A percentile compares a stretch with the other conserved stretches of the same genome.
Evolutionary conservation across 768 basidiomycete genomes (phyloP).

Genomic region (Tricholoma flavovirens): DNA sequence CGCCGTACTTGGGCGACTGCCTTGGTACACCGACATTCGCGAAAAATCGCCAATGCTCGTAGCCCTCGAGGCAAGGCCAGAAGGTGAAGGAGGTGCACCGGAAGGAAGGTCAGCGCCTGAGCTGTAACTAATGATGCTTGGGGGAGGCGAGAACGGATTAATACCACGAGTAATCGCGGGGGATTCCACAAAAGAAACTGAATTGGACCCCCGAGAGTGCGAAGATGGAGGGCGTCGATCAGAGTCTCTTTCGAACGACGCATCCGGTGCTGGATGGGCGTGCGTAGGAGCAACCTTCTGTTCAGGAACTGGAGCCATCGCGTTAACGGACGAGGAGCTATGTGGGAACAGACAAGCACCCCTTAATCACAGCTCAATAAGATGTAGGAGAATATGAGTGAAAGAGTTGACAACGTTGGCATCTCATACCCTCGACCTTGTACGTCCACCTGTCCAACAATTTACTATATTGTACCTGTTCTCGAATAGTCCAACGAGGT

Average conservation of each 20-base stretch:
- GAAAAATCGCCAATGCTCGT: slow-evolving; percentile 40
- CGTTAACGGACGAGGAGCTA: background rate
- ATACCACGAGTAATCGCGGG: slow-evolving; percentile 35
- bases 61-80: slow-evolving; percentile 32
- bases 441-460: slow-evolving; percentile 14
- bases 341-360: slow-evolving; percentile 7
- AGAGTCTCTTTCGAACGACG: slow-evolving; percentile 25
- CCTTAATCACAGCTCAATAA: slow-evolving; percentile 9
- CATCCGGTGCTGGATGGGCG: slow-evolving; percentile 13
- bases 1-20: slow-evolving; percentile 29
- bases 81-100: slow-evolving; percentile 27
- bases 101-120: slow-evolving; percentile 26
- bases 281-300: slow-evolving; percentile 29
- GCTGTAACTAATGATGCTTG: slow-evolving; percentile 41
- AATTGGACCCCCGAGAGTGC: slow-evolving; percentile 31
- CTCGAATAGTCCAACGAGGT: slow-evolving; percentile 16
- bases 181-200: slow-evolving; percentile 27
- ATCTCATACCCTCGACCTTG: slow-evolving; percentile 21
- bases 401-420: slow-evolving; percentile 13
- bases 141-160: slow-evolving; percentile 51
- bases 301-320: slow-evolving; percentile 18
- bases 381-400: slow-evolving; percentile 27
- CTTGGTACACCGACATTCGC: slow-evolving; percentile 32
- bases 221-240: slow-evolving; percentile 19
- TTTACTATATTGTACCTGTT: slow-evolving; percentile 21